Percentiles rank a stretch among this genome's conserved stretches.
phyloP scores from a whole-genome alignment of 78 protist species.

The Chrysochromulina parva region DNA sequence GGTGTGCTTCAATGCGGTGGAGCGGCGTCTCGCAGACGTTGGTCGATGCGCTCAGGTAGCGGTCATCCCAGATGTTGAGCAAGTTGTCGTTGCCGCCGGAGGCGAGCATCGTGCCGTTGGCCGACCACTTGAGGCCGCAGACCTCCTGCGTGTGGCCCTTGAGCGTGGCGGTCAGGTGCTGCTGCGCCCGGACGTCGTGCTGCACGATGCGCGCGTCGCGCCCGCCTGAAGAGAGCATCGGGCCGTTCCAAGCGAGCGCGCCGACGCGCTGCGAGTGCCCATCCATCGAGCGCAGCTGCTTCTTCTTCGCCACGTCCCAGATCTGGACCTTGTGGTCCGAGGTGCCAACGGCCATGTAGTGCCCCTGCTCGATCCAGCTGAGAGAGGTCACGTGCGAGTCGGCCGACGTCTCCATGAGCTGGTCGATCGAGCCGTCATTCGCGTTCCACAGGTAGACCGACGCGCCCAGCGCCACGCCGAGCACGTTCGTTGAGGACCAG shows the following conservation, averaged over 20 bases:
- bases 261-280: constrained; percentile 94
- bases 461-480: constrained; percentile 95
- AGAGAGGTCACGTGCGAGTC: not conserved
- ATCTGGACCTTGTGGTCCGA: constrained; percentile 77
- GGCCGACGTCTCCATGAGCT: constrained; percentile 49
- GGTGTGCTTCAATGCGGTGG: constrained; percentile 53
- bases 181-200: constrained; percentile 22
- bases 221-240: not conserved
- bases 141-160: not conserved
- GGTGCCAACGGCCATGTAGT: constrained; percentile 90
- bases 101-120: constrained; percentile 82
- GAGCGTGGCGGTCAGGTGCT: not conserved
- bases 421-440: constrained; percentile 68
- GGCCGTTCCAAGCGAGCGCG: constrained; percentile 93
- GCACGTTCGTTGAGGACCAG: constrained; percentile 69
- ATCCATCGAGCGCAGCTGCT: constrained; percentile 71
- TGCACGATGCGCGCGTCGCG: not conserved
- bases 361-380: not conserved
- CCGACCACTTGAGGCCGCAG: constrained; percentile 40
- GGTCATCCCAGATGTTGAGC: constrained; percentile 84
- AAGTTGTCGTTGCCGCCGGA: constrained; percentile 98
- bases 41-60: not conserved
- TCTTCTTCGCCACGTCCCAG: constrained; percentile 81
- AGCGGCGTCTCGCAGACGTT: not conserved
- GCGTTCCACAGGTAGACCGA: constrained; percentile 98